Evolutionary conservation across 805 yeast genomes (phyloP).

Genomic region (Teunomyces barrocoloradensis): DNA sequence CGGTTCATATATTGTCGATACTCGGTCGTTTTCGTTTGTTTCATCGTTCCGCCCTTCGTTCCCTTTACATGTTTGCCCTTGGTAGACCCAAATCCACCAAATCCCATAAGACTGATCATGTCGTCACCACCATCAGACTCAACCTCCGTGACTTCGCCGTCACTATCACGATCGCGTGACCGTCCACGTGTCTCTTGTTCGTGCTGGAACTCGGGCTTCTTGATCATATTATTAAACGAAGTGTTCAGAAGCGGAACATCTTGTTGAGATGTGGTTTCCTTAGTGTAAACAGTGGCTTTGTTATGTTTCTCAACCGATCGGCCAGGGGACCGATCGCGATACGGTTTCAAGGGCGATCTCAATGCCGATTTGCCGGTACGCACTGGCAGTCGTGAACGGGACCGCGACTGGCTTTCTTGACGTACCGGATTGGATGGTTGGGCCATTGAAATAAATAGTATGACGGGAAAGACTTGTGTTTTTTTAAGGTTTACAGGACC

Average conservation of each 20-base stretch:
- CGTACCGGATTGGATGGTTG: neutral
- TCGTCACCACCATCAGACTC: constrained; percentile 15
- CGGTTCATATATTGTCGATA: constrained; percentile 64
- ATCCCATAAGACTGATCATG: constrained; percentile 55
- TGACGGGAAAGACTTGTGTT: neutral
- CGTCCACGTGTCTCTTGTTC: constrained; percentile 25
- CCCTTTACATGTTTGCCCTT: constrained; percentile 57
- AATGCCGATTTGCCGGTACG: neutral
- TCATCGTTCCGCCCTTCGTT: constrained; percentile 43
- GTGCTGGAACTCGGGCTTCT: constrained; percentile 11
- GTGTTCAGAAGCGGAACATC: constrained; percentile 18
- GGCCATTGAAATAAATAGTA: neutral
- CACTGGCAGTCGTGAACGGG: constrained; percentile 20
- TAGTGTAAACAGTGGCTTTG: constrained; percentile 14
- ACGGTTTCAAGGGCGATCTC: constrained; percentile 1
- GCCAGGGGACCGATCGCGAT: constrained; percentile 19
- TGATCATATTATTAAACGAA: constrained; percentile 13
- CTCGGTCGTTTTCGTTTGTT: constrained; percentile 38
- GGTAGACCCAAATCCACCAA: constrained; percentile 52
- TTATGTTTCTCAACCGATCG: constrained; percentile 13
- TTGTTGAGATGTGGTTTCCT: constrained; percentile 12
- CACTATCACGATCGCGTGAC: constrained; percentile 19
- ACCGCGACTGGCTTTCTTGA: neutral
- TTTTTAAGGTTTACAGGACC: neutral
- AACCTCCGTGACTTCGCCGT: constrained; percentile 7